Evolutionary conservation across 106 monocot genomes (phyloP).

Genomic region (Narthecium ossifragum): DNA sequence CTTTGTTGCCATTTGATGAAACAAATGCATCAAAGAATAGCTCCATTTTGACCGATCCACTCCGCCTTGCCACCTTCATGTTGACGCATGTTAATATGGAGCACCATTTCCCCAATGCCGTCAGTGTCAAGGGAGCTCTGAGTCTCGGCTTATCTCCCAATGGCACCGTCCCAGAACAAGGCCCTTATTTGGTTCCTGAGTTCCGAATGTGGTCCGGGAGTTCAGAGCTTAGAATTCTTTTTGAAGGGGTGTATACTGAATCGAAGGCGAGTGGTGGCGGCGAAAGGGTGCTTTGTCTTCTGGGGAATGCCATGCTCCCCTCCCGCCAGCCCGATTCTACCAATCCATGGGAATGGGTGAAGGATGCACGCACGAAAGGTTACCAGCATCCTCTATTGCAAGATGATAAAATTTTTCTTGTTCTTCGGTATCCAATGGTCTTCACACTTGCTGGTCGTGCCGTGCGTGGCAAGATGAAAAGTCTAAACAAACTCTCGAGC

Average conservation of each 20-base stretch:
- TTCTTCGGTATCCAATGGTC: constrained; percentile 41
- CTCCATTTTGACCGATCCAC: constrained; percentile 16
- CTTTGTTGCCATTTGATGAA: constrained; percentile 50
- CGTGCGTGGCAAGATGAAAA: constrained; percentile 41
- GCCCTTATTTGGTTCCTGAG: constrained; percentile 16
- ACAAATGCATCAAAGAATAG: constrained; percentile 6
- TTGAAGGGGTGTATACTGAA: constrained; percentile 64
- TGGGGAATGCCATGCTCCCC: constrained; percentile 49
- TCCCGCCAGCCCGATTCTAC: constrained; percentile 19
- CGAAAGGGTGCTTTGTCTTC: constrained; percentile 47
- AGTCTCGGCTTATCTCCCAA: constrained; percentile 28
- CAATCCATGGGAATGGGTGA: constrained; percentile 30
- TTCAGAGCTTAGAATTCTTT: constrained; percentile 31
- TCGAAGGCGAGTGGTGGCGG: constrained; percentile 29
- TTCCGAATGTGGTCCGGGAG: constrained; percentile 39
- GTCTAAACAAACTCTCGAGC: constrained; percentile 25
- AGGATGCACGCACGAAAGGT: neutral
- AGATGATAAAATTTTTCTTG: constrained; percentile 44
- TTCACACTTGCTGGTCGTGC: constrained; percentile 43
- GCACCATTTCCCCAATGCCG: constrained; percentile 8
- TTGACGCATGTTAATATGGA: constrained; percentile 32
- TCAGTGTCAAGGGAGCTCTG: constrained; percentile 51
- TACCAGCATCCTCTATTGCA: constrained; percentile 11
- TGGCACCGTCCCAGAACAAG: constrained; percentile 14
- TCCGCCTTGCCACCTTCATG: constrained; percentile 21